Base-by-base conservation (phyloP, 2,329 filamentous ascomycete species). In the Scytalidium sp. region DNA sequence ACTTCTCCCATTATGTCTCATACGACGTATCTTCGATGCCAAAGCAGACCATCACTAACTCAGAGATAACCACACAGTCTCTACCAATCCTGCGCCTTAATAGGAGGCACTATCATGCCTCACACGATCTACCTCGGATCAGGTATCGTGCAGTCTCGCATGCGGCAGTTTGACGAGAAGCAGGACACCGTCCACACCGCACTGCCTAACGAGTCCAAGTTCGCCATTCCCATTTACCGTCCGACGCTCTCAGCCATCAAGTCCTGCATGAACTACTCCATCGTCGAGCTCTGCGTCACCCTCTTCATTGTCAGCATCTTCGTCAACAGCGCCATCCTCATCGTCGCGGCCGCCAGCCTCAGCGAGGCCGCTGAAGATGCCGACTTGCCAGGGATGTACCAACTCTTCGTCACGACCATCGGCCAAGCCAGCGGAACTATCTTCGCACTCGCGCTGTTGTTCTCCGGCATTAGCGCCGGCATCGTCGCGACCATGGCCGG, bases 51-150 rank as follows among this genome's bases (percentile, higher is more conserved):
- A 27, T 15, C 11, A 36, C 32, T 67, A 43, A 67, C 17, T 3
- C 4, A 19, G 17, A 36, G 17, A 36, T 1, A 19, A 39, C 7
- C 13, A 36, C n/a, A n/a, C 7, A 27, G 32, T 7, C 62, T 82
- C 25, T 81, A 79, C 61, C 76, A 80, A 50, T 75, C 72, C 50
- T 77, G 75, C 54, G 75, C 75, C 48, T 76, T 78, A 48, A 70
- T 78, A 15, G 75, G 75, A 27, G 75, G 74, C 13, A 78, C 75
- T 2, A 78, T 82, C 22, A 82, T 82, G 79, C 79, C 79, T n/a
- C 79, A 82, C 59, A 78, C 74, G 27, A 72, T 82, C 46, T 81
- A 80, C 56, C 68, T 82, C 2, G 79, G 79, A 3, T 77, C 73
- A 45, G 78, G 78, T 11, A 71, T 81, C 19, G 78, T 81, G 9